Evolutionary conservation across 768 basidiomycete species (phyloP), one percentile per base, ranked within the genome.

Genomic region (Trametes cinnabarina): DNA sequence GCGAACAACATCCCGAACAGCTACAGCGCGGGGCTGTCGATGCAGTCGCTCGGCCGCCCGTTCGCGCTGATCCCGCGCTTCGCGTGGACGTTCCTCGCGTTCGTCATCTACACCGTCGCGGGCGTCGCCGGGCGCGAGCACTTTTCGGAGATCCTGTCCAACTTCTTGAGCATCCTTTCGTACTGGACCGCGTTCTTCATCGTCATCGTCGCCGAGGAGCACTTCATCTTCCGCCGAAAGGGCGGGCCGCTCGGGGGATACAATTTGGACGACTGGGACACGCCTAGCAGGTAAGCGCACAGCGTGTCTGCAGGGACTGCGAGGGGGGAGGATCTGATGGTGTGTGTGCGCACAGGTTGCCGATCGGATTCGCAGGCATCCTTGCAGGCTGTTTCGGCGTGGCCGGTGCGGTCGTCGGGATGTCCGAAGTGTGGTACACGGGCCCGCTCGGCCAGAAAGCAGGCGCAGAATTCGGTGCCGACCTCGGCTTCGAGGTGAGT

Each of bases 161-260:
- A 74, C 61, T 74, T 77, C 57, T 68, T 73, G 25, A 69, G 69
- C 53, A 68, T 75, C 48, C 67, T 75, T 51, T 68, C 69, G 34
- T 81, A 82, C 72, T 82, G 80, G 81, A 76, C 80, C 47, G 73
- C 77, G 17, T 79, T 81, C 66, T 81, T 76, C 73, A 69, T 71
- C 58, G 69, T 70, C 37, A 75, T 82, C 63, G 71, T 82, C 34
- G 65, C 79, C 19, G 73, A 77, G 62, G 80, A 82, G 68, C 80
- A 82, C 70, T 76, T 77, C 61, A 71, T 81, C 66, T 81, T 82
- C 78, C 73, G 79, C 30, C 61, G 75, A 6, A 66, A 63, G 42
- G 66, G 70, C 0, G 76, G 79, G 11, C 63, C 64, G 2, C 64
- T 82, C 8, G 79, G 77, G 2, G 82, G 82, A n/a, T 83, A 83